These are phyloP conservation scores for Endocarpon pusillum DNA, from an alignment of 495 filamentous ascomycete genomes.

Conservation along the genomic window DNA sequence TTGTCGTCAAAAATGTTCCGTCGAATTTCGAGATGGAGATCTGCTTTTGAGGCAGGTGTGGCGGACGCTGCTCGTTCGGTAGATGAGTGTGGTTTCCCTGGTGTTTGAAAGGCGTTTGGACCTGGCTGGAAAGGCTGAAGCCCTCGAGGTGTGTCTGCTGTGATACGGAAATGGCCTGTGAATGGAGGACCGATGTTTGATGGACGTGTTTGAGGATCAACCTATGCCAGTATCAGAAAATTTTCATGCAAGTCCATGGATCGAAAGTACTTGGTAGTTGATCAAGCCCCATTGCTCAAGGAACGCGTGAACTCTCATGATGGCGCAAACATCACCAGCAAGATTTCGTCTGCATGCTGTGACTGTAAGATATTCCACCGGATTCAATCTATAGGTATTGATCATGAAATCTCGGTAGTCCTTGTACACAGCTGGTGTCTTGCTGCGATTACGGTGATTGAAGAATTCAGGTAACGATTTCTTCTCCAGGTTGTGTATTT, in stretches of 20 bases:
- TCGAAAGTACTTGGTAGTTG: conserved; percentile 69
- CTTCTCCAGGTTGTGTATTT: conserved; percentile 70
- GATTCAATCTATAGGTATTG: conserved; percentile 92
- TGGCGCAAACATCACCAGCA: conserved; percentile 93
- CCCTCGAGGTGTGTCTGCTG: conserved; percentile 86
- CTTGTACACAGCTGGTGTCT: conserved; percentile 93
- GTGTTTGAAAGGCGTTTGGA: conserved; percentile 51
- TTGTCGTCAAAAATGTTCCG: conserved; percentile 91
- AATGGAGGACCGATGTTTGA: conserved; percentile 93
- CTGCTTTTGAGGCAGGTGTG: conserved; percentile 50
- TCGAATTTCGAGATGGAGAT: conserved; percentile 74
- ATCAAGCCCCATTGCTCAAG: conserved; percentile 99
- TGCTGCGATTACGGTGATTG: conserved; percentile 93
- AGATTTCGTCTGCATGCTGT: conserved; percentile 94
- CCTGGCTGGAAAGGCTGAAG: conserved; percentile 89
- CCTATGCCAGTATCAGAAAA: conserved; percentile 29
- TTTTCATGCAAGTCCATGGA: background rate
- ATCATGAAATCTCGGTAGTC: conserved; percentile 99
- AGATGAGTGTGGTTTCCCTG: conserved; percentile 50
- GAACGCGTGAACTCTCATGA: conserved; percentile 96
- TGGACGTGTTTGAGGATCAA: conserved; percentile 85
- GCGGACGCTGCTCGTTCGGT: conserved; percentile 64
- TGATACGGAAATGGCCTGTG: conserved; percentile 89
- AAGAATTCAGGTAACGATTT: conserved; percentile 94
- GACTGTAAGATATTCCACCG: conserved; percentile 88